A percentile compares a stretch with the other conserved stretches of the same genome.
Evolutionary conservation across 495 filamentous ascomycete genomes (phyloP).

Genomic region (Penicillium dipodomyicola): DNA sequence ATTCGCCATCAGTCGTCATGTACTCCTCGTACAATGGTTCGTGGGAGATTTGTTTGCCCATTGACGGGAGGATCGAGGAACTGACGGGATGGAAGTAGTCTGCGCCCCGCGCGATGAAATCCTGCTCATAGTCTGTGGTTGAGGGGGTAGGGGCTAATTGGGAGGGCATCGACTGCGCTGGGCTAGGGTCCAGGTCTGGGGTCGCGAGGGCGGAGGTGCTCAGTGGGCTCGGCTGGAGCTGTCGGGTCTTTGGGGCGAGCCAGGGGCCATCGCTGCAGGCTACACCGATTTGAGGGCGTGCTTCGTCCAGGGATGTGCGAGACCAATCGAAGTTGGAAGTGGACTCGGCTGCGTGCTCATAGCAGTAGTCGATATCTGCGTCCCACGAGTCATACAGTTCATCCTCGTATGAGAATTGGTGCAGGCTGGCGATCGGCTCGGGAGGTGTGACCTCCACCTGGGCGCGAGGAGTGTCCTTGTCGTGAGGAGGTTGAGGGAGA

Average conservation of each 20-base stretch:
- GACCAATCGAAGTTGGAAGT: constrained; percentile 90
- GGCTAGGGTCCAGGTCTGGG: constrained; percentile 41
- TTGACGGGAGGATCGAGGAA: constrained; percentile 31
- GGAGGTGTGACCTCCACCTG: constrained; percentile 17
- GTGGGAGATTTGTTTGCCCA: constrained; percentile 36
- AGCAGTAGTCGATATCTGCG: constrained; percentile 91
- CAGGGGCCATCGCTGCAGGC: constrained; percentile 18
- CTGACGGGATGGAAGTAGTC: constrained; percentile 42
- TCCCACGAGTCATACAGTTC: constrained; percentile 73
- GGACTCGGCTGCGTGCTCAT: constrained; percentile 86
- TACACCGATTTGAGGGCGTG: constrained; percentile 20
- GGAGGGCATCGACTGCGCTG: constrained; percentile 36
- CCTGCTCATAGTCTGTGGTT: constrained; percentile 33
- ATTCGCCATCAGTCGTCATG: constrained; percentile 44
- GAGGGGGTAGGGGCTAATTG: constrained; percentile 39
- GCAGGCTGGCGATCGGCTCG: constrained; percentile 13
- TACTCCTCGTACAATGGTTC: constrained; percentile 53
- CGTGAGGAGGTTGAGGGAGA: constrained; percentile 31
- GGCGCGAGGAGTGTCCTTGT: constrained; percentile 7
- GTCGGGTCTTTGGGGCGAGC: constrained; percentile 19
- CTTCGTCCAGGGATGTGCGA: constrained; percentile 43
- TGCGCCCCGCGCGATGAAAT: constrained; percentile 23
- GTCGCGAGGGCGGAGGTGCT: constrained; percentile 34
- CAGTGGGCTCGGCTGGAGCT: constrained; percentile 27
- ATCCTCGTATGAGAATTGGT: constrained; percentile 26